phyloP scores from a whole-genome alignment of 2,329 filamentous ascomycete species.

The Aspergillus sp. region DNA sequence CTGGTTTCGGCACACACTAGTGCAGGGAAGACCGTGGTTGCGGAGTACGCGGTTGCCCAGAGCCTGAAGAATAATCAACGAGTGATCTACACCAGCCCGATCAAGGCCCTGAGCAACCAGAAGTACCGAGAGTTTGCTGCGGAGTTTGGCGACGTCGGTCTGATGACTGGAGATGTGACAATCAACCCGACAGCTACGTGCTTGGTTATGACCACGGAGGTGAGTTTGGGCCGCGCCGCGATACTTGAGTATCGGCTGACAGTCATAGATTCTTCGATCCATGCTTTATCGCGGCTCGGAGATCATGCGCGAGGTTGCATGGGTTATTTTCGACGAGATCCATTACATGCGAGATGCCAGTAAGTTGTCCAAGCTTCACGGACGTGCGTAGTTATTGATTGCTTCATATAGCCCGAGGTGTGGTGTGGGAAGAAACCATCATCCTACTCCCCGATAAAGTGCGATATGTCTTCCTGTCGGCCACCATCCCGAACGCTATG shows the following conservation, averaged over 20 bases:
- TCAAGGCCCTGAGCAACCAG: constrained; percentile 97
- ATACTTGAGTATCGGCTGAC: constrained; percentile 11
- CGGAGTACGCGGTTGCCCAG: constrained; percentile 96
- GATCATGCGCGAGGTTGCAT: constrained; percentile 98
- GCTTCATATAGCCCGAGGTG: constrained; percentile 55
- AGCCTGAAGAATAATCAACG: constrained; percentile 95
- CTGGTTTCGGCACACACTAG: constrained; percentile 94
- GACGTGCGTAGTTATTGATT: constrained; percentile 9
- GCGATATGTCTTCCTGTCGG: constrained; percentile 94
- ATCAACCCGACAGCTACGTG: constrained; percentile 98
- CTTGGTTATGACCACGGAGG: constrained; percentile 95
- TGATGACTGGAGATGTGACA: constrained; percentile 98
- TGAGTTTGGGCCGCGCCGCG: constrained; percentile 12
- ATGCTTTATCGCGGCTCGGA: constrained; percentile 98
- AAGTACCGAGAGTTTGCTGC: constrained; percentile 95
- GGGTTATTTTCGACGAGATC: constrained; percentile 98
- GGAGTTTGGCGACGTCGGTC: constrained; percentile 89
- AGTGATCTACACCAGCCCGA: constrained; percentile 98
- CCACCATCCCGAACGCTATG: constrained; percentile 97
- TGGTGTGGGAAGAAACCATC: constrained; percentile 99
- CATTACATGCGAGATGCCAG: constrained; percentile 94
- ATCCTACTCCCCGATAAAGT: constrained; percentile 97
- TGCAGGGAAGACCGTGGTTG: constrained; percentile 96
- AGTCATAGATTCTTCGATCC: constrained; percentile 69
- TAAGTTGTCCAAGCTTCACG: constrained; percentile 12